These are phyloP conservation scores for Limnomonas spitsbergensis DNA, from an alignment of 139 green algal genomes.

Conservation along the genomic window DNA sequence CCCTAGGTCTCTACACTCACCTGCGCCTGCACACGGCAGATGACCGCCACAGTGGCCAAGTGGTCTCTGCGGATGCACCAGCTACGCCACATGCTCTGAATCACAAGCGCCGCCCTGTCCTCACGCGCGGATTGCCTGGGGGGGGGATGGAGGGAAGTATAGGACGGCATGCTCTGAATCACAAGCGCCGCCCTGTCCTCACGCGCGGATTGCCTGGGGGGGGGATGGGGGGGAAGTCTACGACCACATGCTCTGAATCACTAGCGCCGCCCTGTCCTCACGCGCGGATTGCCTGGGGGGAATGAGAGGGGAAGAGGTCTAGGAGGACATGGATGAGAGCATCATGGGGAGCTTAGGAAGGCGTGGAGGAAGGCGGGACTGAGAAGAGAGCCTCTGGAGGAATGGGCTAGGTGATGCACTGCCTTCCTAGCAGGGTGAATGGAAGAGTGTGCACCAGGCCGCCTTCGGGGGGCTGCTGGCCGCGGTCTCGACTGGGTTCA, in stretches of 20 bases:
- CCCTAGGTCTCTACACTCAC: not conserved
- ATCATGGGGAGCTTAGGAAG: no score
- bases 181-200: conserved; percentile 25
- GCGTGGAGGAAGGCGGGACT: no score
- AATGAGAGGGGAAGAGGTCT: not conserved
- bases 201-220: not conserved
- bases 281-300: not conserved
- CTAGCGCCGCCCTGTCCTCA: conserved; percentile 25
- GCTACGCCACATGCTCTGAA: conserved; percentile 36
- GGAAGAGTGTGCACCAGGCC: no score
- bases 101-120: conserved; percentile 28
- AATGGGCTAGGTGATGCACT: no score
- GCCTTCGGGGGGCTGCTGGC: no score
- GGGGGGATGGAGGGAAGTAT: not conserved
- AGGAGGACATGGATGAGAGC: no score
- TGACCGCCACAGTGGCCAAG: not conserved
- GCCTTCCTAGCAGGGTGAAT: no score
- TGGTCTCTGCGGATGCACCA: conserved; percentile 1
- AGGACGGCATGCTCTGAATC: conserved; percentile 38
- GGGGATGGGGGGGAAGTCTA: not conserved
- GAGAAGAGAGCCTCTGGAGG: no score
- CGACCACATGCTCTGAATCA: conserved; percentile 36
- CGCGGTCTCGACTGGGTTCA: no score
- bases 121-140: not conserved
- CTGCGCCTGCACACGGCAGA: conserved; percentile 23